Evolutionary conservation across 2,329 filamentous ascomycete genomes (phyloP), one percentile per base, ranked within the genome.

Genomic region (Calonectria naviculata): DNA sequence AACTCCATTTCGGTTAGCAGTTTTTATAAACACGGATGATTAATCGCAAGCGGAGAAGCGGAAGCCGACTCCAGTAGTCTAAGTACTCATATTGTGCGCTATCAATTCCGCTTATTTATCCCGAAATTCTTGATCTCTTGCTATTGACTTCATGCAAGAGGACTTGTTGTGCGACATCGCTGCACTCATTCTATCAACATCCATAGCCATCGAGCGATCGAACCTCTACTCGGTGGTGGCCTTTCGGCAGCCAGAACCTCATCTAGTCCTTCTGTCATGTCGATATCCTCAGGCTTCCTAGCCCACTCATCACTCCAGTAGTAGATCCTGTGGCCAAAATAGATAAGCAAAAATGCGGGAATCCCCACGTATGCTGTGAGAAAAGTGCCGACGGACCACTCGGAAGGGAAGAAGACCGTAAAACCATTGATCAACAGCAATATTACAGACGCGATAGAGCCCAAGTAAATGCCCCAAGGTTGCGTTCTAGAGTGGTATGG

Each of bases 371-470:
- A 78, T 0, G 72, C 73, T 1, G 73, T 74, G 10, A 75, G 21
- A 34, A 77, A 77, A 0, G 65, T 60, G 5, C 54, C 62, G 4
- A 67, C n/a, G 0, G 70, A 70, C 72, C 74, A 79, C n/a, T 74
- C 5, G 1, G 54, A 66, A 1, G 69, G 71, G 34, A 76, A 72
- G 52, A 78, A 78, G 9, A 77, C 71, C 1, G 24, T 41, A 78
- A 93, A 93, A 1, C 91, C 91, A 72, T 92, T 92, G 76, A 92
- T 86, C 2, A 93, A 78, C 2, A 83, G 83, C 28, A 93, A 82
- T 36, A 72, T 24, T 3, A 52, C 29, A 10, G 70, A 72, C 5
- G 49, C 65, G 8, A 67, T 5, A 13, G 52, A 42, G 42, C 66
- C 47, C 12, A 69, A 41, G 13, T 71, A 74, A 0, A 71, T 69